Conservation (phyloP, 192 early-diverging fungal genomes). For the Backusella tuberculispora region DNA sequence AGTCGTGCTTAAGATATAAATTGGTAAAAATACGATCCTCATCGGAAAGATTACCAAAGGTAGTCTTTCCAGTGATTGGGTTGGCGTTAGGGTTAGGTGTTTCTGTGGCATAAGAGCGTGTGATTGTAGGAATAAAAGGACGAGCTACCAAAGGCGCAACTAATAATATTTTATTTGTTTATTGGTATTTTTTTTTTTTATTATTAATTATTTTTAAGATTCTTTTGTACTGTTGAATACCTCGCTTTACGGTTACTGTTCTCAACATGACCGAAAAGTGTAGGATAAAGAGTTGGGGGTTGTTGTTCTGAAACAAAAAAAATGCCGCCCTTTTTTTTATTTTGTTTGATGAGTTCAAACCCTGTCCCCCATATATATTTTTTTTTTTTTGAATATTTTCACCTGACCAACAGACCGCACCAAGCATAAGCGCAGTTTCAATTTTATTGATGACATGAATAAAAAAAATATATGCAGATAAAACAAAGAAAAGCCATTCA, state of each 20-base stretch:
- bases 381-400: background rate
- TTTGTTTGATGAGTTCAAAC: background rate
- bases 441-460: too few relatives aligned
- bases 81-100: conserved; percentile 49
- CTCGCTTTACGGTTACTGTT: conserved; percentile 36
- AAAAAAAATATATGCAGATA: too few relatives aligned
- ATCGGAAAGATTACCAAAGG: conserved; percentile 79
- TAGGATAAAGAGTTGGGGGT: conserved; percentile 29
- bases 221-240: conserved; percentile 13
- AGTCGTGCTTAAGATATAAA: conserved; percentile 94
- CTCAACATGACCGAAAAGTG: conserved; percentile 35
- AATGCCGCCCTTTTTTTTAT: background rate
- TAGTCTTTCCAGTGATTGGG: conserved; percentile 44
- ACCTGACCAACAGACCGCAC: too few relatives aligned
- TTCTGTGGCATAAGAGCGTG: conserved; percentile 43
- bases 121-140: conserved; percentile 35
- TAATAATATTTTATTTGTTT: background rate
- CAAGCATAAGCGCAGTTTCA: too few relatives aligned
- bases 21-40: conserved; percentile 99
- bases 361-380: background rate
- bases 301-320: background rate
- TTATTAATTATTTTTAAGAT: background rate
- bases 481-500: too few relatives aligned
- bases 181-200: background rate
- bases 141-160: conserved; percentile 24